Evolutionary conservation across 2,329 filamentous ascomycete species (phyloP), one percentile per base, ranked within the genome.

Genomic region (Piedraia hortae): DNA sequence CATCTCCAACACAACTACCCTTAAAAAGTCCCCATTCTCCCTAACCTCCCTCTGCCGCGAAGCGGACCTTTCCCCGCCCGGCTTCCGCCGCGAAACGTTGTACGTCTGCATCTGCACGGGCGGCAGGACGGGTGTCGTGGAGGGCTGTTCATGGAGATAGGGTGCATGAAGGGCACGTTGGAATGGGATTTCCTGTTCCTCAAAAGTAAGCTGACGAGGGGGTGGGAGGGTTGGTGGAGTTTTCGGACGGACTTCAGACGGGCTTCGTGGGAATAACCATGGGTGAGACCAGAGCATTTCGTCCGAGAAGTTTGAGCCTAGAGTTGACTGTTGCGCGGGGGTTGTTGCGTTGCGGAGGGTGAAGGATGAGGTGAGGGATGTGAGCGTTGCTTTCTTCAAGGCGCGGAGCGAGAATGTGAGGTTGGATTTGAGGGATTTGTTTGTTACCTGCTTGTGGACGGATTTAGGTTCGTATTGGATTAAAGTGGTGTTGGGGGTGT

Each of bases 81-180:
- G 20, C 43, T 26, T 46, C 42, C 9, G 48, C 48, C 12, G 47
- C 47, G 31, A 53, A 19, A 47, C 49, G 24, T 48, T 48, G 36
- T 66, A 67, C 4, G 61, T 64, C 36, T 65, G 59, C 51, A 67
- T 54, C 34, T 64, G 61, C 27, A 67, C 62, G 25, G 60, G 61
- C 3, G 58, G 53, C n/a, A n/a, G n/a, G n/a, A n/a, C n/a, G n/a
- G n/a, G n/a, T n/a, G n/a, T n/a, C n/a, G n/a, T n/a, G 1, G 52
- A 50, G 20, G 51, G 48, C 14, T 42, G 38, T 16, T 42, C 30
- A 4, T 32, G 29, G 7, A 42, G 28, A 26, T 35, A 41, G 6
- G 38, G 34, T 17, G 39, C 37, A 24, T 43, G 42, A 9, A 46
- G 31, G 5, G 42, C 40, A 20, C 37, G 34, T 19, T 42, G 40